phyloP scores from a whole-genome alignment of 176 grass and related monocot species.

The Poa annua region DNA sequence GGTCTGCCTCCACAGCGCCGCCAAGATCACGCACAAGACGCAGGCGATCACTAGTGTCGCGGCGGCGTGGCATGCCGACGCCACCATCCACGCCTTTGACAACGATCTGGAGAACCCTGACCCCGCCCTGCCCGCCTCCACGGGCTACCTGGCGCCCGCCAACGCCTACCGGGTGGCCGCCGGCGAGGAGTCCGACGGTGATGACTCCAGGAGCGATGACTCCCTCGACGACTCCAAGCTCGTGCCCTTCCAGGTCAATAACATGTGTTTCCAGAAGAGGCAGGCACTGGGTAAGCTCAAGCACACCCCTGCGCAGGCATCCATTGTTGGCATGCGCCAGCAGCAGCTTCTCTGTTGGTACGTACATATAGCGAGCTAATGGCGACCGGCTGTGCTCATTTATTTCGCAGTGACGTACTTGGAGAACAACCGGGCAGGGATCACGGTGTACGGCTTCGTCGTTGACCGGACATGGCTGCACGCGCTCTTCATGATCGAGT shows the following conservation, averaged over 20 bases:
- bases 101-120: conserved; percentile 49
- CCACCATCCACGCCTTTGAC: conserved; percentile 68
- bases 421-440: conserved; percentile 92
- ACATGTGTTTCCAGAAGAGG: conserved; percentile 75
- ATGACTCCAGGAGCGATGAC: conserved; percentile 33
- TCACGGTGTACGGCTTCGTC: conserved; percentile 88
- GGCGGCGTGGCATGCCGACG: conserved; percentile 81
- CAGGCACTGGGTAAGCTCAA: conserved; percentile 72
- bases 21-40: conserved; percentile 95
- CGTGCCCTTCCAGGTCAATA: conserved; percentile 49
- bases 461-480: conserved; percentile 88
- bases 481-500: conserved; percentile 91
- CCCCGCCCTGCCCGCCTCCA: conserved; percentile 34
- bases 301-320: neutral
- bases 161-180: conserved; percentile 41
- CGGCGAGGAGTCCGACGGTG: conserved; percentile 30
- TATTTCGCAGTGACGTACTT: conserved; percentile 76
- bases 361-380: neutral
- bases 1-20: conserved; percentile 76
- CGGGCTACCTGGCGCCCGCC: conserved; percentile 41
- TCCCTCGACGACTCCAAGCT: conserved; percentile 53
- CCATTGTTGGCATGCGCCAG: neutral
- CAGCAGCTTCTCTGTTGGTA: neutral
- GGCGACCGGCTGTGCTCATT: neutral
- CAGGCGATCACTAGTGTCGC: conserved; percentile 87